Conservation (phyloP, 352 stramenopile genomes). For the Vaucheria bursata region DNA sequence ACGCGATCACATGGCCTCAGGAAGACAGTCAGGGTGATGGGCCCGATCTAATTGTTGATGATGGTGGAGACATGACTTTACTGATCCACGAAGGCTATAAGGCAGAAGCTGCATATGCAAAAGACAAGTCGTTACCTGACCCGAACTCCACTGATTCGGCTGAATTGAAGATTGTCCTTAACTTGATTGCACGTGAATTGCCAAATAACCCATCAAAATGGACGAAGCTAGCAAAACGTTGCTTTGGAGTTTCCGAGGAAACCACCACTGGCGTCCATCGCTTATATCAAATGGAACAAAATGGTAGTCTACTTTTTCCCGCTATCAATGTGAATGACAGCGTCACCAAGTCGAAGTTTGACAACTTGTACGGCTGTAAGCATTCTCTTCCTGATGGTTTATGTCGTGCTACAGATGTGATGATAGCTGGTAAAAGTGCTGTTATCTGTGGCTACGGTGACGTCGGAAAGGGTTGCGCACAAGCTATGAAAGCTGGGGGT, state of each 20-base stretch:
- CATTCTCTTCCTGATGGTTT: conserved; percentile 96
- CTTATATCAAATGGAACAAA: conserved; percentile 97
- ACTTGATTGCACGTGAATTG: conserved; percentile 86
- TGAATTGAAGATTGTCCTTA: conserved; percentile 97
- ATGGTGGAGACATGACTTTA: conserved; percentile 97
- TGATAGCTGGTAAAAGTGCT: conserved; percentile 94
- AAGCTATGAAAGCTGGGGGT: conserved; percentile 89
- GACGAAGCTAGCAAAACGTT: conserved; percentile 86
- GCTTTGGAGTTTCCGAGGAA: conserved; percentile 94
- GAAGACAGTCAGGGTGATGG: conserved; percentile 92
- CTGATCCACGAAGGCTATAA: conserved; percentile 97
- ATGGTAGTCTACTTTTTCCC: conserved; percentile 85
- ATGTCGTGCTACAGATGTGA: conserved; percentile 97
- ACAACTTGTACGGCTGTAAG: conserved; percentile 98
- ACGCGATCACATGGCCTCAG: conserved; percentile 87
- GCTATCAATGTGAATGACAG: conserved; percentile 99
- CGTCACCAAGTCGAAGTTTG: conserved; percentile 99
- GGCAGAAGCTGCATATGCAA: conserved; percentile 85
- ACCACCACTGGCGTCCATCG: conserved; percentile 96
- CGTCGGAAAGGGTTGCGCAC: conserved; percentile 92
- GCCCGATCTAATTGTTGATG: conserved; percentile 95
- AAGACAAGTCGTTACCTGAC: conserved; percentile 84
- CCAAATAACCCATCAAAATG: conserved; percentile 89
- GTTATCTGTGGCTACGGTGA: conserved; percentile 96
- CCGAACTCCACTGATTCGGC: conserved; percentile 87